A percentile compares a stretch with the other conserved stretches of the same genome.
phyloP scores from a whole-genome alignment of 2,329 filamentous ascomycete genomes.

The Fusarium sp. region DNA sequence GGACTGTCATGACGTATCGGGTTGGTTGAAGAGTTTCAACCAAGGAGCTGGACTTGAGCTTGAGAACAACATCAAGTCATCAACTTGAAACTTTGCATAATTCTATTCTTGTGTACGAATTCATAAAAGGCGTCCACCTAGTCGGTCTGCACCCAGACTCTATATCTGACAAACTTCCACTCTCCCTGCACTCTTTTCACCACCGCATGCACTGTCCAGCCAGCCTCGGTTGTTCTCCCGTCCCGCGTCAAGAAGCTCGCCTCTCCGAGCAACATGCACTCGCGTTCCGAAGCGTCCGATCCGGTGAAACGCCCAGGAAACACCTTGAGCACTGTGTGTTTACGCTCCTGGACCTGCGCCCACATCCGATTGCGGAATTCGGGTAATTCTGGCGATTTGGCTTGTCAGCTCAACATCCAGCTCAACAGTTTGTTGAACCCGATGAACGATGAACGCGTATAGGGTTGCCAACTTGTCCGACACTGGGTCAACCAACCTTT shows the following conservation, averaged over 20 bases:
- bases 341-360: slow-evolving; percentile 57
- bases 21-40: slow-evolving; percentile 23
- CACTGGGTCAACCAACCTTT: slow-evolving; percentile 48
- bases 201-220: slow-evolving; percentile 54
- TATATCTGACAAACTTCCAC: slow-evolving; percentile 55
- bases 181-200: slow-evolving; percentile 49
- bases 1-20: slow-evolving; percentile 35
- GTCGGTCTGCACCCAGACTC: slow-evolving; percentile 52
- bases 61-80: slow-evolving; percentile 11
- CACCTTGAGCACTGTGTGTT: slow-evolving; percentile 60
- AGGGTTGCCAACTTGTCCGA: neutral
- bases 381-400: slow-evolving; percentile 59
- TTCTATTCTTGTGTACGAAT: slow-evolving; percentile 19
- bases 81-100: slow-evolving; percentile 32
- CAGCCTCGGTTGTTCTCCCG: slow-evolving; percentile 44
- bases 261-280: slow-evolving; percentile 55
- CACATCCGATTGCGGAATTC: slow-evolving; percentile 61
- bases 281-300: slow-evolving; percentile 41
- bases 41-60: neutral
- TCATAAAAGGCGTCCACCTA: slow-evolving; percentile 31
- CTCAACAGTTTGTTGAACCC: slow-evolving; percentile 1
- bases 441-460: slow-evolving; percentile 15
- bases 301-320: slow-evolving; percentile 58
- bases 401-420: slow-evolving; percentile 20
- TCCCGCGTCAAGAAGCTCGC: slow-evolving; percentile 49